Base-by-base conservation (phyloP, 441 rosid species). In the Pelargonium australe region DNA sequence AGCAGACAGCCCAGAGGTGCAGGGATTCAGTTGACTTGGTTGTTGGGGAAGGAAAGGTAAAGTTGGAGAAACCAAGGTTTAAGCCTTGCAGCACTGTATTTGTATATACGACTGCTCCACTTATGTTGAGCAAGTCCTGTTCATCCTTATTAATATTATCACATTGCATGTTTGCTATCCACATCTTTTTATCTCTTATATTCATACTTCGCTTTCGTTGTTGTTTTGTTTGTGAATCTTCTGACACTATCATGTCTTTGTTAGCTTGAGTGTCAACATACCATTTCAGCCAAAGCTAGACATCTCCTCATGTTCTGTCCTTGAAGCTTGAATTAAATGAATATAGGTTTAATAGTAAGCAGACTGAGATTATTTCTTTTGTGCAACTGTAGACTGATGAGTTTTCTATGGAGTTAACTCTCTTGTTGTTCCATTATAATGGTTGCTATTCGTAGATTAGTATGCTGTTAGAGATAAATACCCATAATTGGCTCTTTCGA, bases 31-130 rank as follows among this genome's bases (percentile, higher is more conserved):
- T 68, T 64, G 72, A 84, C 81, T 70, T 80, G 71, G 73, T 63
- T 83, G 78, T 78, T 77, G 79, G 83, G 74, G 81, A 73, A 73
- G 78, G 74, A 75, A 84, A 90, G 96, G 96, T 86, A 84, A 85
- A 74, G 77, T 72, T 70, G 74, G 65, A 75, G 77, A 76, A 74
- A 60, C 73, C 67, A 44, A 73, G 66, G 64, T 66, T 71, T 72
- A 70, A 64, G 70, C 61, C 75, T 69, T 77, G 71, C 71, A 58
- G 65, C 6, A 58, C 13, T 74, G 78, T 78, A 70, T 68, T 63
- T 76, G 63, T 79, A 64, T 70, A 58, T 79, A 67, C 20, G 49
- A 71, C 70, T 68, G 68, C 71, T 79, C 75, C 51, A 49, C 63
- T 45, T 47, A 7, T 68, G 73, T 67, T 69, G 73, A 73, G 70